Evolutionary conservation across 495 filamentous ascomycete species (phyloP), one percentile per base, ranked within the genome.

Genomic region (Staphylotrichum longicolle): DNA sequence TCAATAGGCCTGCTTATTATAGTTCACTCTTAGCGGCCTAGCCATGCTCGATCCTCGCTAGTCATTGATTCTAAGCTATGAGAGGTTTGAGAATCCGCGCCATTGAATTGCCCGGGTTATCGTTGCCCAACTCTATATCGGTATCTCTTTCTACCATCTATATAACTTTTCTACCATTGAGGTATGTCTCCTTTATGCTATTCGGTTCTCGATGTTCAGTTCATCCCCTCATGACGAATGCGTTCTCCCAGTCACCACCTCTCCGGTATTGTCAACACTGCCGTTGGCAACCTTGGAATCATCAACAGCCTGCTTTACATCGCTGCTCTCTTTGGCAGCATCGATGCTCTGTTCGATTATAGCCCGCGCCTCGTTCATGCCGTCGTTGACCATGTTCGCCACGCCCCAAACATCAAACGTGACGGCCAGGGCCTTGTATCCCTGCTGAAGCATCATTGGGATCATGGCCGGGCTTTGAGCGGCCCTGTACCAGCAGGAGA

Each of bases 391-490:
- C 49, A 52, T 52, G 11, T 52, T 52, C 30, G 49, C 49, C 49
- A 52, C 33, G 1, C 49, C 49, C 49, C 49, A 52, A 7, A 52
- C 49, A 10, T 52, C 49, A 39, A 52, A 52, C 12, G 49, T 15
- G 11, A 52, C 49, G 30, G 33, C 32, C 33, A 52, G 49, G 33
- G 11, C 49, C 14, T 5, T 20, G 34, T 52, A 52, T 12, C 49
- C 49, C 33, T 52, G 49, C 12, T 52, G 11, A 12, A 52, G 49
- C 49, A 52, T 37, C 33, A 52, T 37, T 7, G 49, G 49, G 7
- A 52, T 52, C 49, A 52, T 52, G 32, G 49, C 49, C 33, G 49
- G 33, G 49, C 34, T 32, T 52, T 52, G 49, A 11, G 49, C 49
- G n/a, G 49, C 49, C 35, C 49, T 52, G 3, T 52, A 48, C 1